Evolutionary conservation across 2,329 filamentous ascomycete genomes (phyloP), one percentile per base, ranked within the genome.

Genomic region (Aspergillus tubingensis): DNA sequence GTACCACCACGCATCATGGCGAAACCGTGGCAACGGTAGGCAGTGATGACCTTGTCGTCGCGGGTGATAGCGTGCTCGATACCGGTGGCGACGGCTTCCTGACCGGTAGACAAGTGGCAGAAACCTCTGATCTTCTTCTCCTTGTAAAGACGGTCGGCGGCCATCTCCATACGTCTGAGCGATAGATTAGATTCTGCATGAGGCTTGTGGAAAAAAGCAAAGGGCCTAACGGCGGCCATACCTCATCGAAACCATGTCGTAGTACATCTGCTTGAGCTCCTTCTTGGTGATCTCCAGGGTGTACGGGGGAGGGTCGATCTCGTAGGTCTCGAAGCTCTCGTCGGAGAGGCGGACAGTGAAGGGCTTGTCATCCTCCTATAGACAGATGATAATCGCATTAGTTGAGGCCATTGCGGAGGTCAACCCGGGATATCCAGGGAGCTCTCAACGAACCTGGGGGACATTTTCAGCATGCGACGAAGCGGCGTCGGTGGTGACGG

Each of bases 121-220:
- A 99, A 99, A 83, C 95, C 95, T 73, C 95, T 91, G 73, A 99
- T 98, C 87, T 99, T 98, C 90, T 99, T 99, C 85, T 98, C 95
- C 86, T 99, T 99, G 91, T 99, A 99, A 75, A 99, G 85, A 77
- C 94, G 88, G 79, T 99, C 95, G 82, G 95, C 92, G 69, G 94
- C 93, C 94, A 99, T 96, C 83, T 99, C 95, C 95, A 99, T 96
- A 80, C 96, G 95, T 82, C 93, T 96, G 13, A 36, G 11, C 38
- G 8, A 27, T 17, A 13, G 25, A 15, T 17, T 30, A 27, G 15
- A 17, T 60, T 54, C 48, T 57, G 39, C 32, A 13, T 36, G 47
- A 21, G 15, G 30, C 10, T 5, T 10, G 25, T 32, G 25, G 39
- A 32, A 8, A 48, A 2, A 54, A 23, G n/a, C 15, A 54, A 13